These are phyloP conservation scores for Fraxinus americana DNA, from an alignment of 257 asterid genomes.

Conservation along the genomic window DNA sequence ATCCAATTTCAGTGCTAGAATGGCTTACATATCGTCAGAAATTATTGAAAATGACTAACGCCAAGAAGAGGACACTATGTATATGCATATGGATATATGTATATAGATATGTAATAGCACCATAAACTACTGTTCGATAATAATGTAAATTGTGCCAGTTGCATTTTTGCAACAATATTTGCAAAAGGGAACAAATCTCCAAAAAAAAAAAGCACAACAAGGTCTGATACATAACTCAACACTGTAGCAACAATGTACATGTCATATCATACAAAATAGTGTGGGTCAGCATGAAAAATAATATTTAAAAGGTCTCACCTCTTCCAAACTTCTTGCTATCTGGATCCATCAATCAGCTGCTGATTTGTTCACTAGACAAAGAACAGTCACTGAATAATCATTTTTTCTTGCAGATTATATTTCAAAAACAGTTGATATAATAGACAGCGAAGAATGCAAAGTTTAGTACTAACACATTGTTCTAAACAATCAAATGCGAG, in stretches of 20 bases:
- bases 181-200: background rate
- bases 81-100: background rate
- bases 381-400: slow-evolving; percentile 4
- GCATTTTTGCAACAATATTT: background rate
- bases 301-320: slow-evolving; percentile 29
- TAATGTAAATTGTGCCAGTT: background rate
- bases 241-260: background rate
- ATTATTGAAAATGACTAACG: slow-evolving; percentile 10
- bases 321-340: slow-evolving; percentile 39
- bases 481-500: background rate
- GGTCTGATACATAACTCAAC: slow-evolving; percentile 3
- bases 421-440: background rate
- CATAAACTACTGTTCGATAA: background rate
- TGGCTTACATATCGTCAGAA: background rate
- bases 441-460: background rate
- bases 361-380: slow-evolving; percentile 13
- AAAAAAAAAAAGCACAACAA: slow-evolving; percentile 5
- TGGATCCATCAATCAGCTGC: slow-evolving; percentile 36
- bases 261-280: background rate
- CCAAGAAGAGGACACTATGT: background rate
- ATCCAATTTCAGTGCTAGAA: background rate
- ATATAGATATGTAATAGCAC: background rate
- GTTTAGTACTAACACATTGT: background rate
- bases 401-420: slow-evolving; percentile 1
- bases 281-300: background rate